These are phyloP conservation scores for Pseudoneurospora amorphoporcata DNA, from an alignment of 495 filamentous ascomycete genomes.

Conservation along the genomic window DNA sequence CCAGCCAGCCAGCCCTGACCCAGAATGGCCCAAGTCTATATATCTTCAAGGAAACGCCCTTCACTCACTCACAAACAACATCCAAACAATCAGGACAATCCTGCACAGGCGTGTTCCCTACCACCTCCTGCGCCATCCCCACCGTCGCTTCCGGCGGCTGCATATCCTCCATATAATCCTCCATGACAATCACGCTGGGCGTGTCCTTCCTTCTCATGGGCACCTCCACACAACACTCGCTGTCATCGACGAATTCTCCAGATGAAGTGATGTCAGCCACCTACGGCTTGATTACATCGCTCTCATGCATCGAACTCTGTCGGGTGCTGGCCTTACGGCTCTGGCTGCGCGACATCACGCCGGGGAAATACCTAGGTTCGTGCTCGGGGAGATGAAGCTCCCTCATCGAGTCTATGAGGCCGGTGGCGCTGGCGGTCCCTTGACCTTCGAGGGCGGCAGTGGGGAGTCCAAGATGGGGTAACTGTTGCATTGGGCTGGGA, in stretches of 20 bases:
- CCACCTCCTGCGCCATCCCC: not conserved
- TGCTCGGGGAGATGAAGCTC: slow-evolving; percentile 40
- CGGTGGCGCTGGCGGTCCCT: not conserved
- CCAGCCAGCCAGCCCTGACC: not conserved
- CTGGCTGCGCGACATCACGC: slow-evolving; percentile 52
- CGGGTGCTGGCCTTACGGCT: slow-evolving; percentile 36
- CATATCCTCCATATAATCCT: not conserved
- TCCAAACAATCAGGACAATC: not conserved
- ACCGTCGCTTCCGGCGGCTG: not conserved
- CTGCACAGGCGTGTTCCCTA: not conserved
- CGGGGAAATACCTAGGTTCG: slow-evolving; percentile 63
- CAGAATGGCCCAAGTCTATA: not conserved
- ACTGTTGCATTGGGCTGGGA: slow-evolving; percentile 8
- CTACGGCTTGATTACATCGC: slow-evolving; percentile 12
- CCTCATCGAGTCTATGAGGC: slow-evolving; percentile 7
- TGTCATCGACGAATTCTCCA: not conserved
- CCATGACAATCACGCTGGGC: not conserved
- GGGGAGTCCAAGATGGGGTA: slow-evolving; percentile 2
- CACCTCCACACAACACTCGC: not conserved
- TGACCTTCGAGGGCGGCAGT: not conserved
- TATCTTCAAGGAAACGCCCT: not conserved
- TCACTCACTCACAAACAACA: not conserved
- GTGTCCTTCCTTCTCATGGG: not conserved
- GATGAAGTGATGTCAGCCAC: not conserved
- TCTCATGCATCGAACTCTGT: slow-evolving; percentile 29